Conservation (phyloP, 345 rosid genomes). For the Citrus medica region DNA sequence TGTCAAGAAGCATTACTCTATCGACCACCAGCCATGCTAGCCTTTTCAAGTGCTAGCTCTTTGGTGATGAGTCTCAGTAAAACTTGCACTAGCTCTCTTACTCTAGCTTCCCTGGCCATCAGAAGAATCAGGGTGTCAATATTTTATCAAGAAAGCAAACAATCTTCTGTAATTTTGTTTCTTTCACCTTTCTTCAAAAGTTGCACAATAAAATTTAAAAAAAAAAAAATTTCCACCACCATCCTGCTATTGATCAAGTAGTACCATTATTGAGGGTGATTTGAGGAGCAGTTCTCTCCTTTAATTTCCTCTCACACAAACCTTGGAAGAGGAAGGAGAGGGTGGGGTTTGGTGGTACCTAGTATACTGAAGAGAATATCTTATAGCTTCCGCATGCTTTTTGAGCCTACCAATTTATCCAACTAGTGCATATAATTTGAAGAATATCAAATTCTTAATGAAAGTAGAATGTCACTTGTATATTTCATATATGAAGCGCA, state of each 20-base stretch:
- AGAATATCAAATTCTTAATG: not conserved
- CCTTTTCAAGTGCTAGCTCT: slow-evolving; percentile 66
- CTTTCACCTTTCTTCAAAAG: not conserved
- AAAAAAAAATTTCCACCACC: not conserved
- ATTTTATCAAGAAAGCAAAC: not conserved
- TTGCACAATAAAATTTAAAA: not conserved
- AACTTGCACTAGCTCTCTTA: slow-evolving; percentile 74
- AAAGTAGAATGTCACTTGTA: not conserved
- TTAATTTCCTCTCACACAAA: not conserved
- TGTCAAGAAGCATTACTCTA: not conserved
- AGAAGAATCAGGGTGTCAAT: not conserved
- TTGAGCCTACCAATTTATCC: not conserved
- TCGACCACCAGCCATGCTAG: slow-evolving; percentile 25
- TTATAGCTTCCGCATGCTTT: not conserved
- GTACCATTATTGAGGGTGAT: not conserved
- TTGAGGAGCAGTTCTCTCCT: not conserved
- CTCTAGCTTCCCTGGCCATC: slow-evolving; percentile 68
- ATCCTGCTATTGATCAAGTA: not conserved
- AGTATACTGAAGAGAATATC: too few relatives aligned
- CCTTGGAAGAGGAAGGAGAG: too few relatives aligned
- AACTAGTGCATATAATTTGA: not conserved
- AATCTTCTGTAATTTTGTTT: not conserved
- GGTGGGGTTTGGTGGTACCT: too few relatives aligned
- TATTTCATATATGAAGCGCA: not conserved
- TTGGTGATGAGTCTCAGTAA: slow-evolving; percentile 58